phyloP scores from a whole-genome alignment of 164 flowering plant genomes.

The Chimonanthus praecox region DNA sequence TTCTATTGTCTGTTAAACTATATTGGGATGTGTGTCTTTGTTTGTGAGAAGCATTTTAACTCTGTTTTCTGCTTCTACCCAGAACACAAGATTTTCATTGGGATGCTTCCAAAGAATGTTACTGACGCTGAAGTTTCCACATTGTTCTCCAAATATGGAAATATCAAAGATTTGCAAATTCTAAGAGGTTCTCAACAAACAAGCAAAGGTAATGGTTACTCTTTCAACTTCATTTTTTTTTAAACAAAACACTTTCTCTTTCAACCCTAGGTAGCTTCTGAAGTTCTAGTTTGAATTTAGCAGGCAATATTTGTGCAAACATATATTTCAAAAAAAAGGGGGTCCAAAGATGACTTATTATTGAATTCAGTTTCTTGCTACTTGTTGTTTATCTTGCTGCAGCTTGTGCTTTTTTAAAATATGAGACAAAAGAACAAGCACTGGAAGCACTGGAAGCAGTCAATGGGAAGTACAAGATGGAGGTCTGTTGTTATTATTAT shows the following conservation, averaged over 20 bases:
- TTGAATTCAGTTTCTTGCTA: background rate
- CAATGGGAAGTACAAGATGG: constrained; percentile 92
- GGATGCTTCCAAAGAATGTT: constrained; percentile 98
- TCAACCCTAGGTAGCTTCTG: too few relatives aligned
- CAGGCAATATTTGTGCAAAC: too few relatives aligned
- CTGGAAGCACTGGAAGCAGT: constrained; percentile 80
- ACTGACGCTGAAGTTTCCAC: constrained; percentile 73
- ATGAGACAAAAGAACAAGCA: constrained; percentile 91
- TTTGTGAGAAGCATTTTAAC: background rate
- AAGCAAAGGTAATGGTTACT: constrained; percentile 65
- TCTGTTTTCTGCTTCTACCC: constrained; percentile 11
- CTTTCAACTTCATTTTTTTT: constrained; percentile 1
- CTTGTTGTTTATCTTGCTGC: constrained; percentile 8
- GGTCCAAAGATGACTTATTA: background rate
- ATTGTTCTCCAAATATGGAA: constrained; percentile 78
- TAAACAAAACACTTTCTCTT: background rate
- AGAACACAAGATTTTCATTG: constrained; percentile 97
- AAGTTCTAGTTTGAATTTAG: too few relatives aligned
- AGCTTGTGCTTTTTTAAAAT: constrained; percentile 97
- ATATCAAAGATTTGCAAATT: constrained; percentile 80
- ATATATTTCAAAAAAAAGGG: too few relatives aligned
- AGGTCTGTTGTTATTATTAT: constrained; percentile 42
- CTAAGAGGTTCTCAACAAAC: constrained; percentile 93
- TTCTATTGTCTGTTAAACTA: background rate
- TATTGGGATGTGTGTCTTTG: constrained; percentile 1